phyloP scores from a whole-genome alignment of 202 grass and related monocot genomes.

The Carex sylvatica region DNA sequence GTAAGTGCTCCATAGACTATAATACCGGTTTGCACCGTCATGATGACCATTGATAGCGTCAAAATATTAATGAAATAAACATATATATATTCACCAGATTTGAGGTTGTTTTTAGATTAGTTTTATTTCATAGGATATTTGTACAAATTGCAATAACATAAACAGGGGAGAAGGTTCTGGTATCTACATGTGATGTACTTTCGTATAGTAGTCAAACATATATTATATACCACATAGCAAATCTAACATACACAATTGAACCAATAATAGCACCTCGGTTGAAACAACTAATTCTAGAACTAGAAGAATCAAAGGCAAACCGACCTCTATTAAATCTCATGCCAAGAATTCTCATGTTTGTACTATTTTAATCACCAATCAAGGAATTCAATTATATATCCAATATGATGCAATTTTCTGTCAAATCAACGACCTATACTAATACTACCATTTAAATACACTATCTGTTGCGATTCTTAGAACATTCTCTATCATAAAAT shows the following conservation, averaged over 20 bases:
- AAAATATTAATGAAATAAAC: too few species aligned
- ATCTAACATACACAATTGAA: background rate
- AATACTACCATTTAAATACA: background rate
- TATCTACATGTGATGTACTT: background rate
- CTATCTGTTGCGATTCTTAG: background rate
- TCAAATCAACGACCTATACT: background rate
- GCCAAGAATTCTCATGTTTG: background rate
- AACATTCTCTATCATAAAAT: background rate
- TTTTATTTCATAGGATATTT: background rate
- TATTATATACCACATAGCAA: background rate
- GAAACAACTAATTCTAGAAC: background rate
- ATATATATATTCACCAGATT: too few species aligned
- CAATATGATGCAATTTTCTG: background rate
- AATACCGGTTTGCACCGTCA: too few species aligned
- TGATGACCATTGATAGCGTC: too few species aligned
- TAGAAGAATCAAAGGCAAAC: background rate
- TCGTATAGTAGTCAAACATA: background rate
- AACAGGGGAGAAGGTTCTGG: background rate
- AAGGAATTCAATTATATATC: background rate
- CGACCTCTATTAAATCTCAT: background rate
- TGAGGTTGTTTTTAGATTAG: too few species aligned
- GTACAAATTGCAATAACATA: background rate
- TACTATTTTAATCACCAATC: background rate
- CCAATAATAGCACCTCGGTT: background rate
- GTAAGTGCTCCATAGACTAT: too few species aligned